These are phyloP conservation scores for Aphanomyces invadans DNA, from an alignment of 352 stramenopile genomes.

Conservation along the genomic window DNA sequence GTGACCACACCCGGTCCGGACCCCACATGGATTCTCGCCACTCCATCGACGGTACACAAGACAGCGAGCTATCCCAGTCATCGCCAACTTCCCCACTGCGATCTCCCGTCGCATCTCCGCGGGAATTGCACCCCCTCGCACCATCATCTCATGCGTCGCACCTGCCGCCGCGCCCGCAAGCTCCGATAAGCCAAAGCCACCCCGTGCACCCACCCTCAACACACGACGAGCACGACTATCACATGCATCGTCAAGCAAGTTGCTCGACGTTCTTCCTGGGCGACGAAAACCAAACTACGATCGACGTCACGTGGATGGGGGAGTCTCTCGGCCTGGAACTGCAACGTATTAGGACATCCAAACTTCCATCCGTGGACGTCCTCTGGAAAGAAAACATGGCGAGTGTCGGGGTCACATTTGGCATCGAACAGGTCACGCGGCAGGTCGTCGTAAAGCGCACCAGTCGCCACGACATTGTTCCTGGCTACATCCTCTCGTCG, in stretches of 20 bases:
- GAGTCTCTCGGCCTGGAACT: conserved; percentile 19
- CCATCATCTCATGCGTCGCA: neutral
- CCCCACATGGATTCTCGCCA: neutral
- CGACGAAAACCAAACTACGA: conserved; percentile 4
- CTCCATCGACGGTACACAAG: neutral
- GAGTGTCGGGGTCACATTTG: conserved; percentile 56
- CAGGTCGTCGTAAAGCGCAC: conserved; percentile 60
- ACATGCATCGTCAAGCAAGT: neutral
- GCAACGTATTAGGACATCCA: neutral
- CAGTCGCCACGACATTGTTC: conserved; percentile 37
- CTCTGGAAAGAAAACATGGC: conserved; percentile 10
- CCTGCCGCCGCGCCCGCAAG: neutral
- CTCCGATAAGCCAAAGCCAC: neutral
- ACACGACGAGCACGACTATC: neutral
- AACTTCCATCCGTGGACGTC: neutral
- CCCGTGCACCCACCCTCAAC: neutral
- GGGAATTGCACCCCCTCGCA: neutral
- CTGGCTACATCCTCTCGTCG: conserved; percentile 49
- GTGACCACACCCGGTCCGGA: neutral
- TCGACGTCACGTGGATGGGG: conserved; percentile 21
- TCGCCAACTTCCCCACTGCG: neutral
- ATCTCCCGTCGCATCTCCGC: neutral
- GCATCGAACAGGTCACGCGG: conserved; percentile 61
- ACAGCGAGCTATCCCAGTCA: neutral
- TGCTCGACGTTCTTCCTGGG: conserved; percentile 25